Conservation (phyloP, 208 protist genomes). For the Trypanosoma rangeli region DNA sequence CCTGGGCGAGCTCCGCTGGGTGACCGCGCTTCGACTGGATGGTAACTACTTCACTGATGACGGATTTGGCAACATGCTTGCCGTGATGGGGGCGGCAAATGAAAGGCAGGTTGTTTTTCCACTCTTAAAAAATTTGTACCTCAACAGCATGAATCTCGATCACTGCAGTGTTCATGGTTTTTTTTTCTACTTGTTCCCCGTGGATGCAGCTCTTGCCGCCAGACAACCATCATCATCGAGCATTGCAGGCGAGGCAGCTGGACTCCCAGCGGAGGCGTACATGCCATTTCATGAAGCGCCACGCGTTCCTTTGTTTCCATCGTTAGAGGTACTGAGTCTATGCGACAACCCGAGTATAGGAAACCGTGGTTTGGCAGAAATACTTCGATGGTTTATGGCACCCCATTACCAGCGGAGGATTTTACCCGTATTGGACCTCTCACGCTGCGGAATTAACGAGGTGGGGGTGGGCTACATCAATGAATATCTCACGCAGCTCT, state of each 20-base stretch:
- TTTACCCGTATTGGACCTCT: constrained; percentile 70
- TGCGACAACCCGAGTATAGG: constrained; percentile 79
- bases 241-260: constrained; percentile 16
- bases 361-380: constrained; percentile 40
- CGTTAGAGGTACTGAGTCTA: constrained; percentile 63
- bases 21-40: constrained; percentile 77
- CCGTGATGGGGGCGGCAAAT: constrained; percentile 59
- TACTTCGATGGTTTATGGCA: constrained; percentile 65
- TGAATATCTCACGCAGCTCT: constrained; percentile 56
- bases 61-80: constrained; percentile 71
- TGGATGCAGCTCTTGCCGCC: constrained; percentile 31
- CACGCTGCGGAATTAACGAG: constrained; percentile 61
- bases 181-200: constrained; percentile 70
- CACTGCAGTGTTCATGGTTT: constrained; percentile 50
- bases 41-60: constrained; percentile 83
- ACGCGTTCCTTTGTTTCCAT: constrained; percentile 60
- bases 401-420: constrained; percentile 44
- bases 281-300: constrained; percentile 30
- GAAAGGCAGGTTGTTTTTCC: constrained; percentile 51
- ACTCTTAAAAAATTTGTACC: constrained; percentile 65
- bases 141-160: constrained; percentile 87
- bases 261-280: constrained; percentile 37
- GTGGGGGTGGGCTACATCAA: constrained; percentile 29
- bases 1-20: constrained; percentile 58
- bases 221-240: constrained; percentile 14